Evolutionary conservation across 108 stramenopile genomes (phyloP).

Genomic region (Nitzschia sp.): DNA sequence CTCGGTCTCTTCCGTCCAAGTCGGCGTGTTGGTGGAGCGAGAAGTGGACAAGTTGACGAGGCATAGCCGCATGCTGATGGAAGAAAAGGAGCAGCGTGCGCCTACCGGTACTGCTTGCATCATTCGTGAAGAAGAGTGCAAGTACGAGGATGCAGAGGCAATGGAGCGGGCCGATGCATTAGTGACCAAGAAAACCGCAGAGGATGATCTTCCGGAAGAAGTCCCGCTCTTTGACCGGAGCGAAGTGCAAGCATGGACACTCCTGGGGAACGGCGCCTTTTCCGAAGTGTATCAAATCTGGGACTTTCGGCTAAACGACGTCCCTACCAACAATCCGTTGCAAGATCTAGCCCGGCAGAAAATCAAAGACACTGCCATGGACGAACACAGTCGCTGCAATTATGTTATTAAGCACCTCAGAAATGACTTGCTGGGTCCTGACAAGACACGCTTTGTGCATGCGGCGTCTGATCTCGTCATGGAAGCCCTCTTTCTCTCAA

Average conservation of each 20-base stretch:
- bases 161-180: neutral
- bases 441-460: conserved; percentile 40
- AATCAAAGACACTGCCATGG: conserved; percentile 18
- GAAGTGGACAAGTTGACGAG: conserved; percentile 13
- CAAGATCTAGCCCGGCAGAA: conserved; percentile 17
- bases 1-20: neutral
- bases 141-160: neutral
- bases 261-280: conserved; percentile 60
- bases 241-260: conserved; percentile 37
- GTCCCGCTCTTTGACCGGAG: conserved; percentile 33
- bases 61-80: conserved; percentile 14
- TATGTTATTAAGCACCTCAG: conserved; percentile 72
- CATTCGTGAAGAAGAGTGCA: conserved; percentile 5
- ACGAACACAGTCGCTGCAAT: conserved; percentile 9
- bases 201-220: conserved; percentile 4
- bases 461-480: conserved; percentile 73
- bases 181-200: neutral
- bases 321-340: neutral
- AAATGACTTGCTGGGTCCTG: conserved; percentile 23
- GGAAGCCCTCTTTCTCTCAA: conserved; percentile 72
- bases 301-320: conserved; percentile 4
- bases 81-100: neutral
- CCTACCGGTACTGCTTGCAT: neutral
- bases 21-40: conserved; percentile 8
- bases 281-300: conserved; percentile 53